Evolutionary conservation across 31 red algal genomes (phyloP).

Genomic region (Odonthalia washingtoniensis): DNA sequence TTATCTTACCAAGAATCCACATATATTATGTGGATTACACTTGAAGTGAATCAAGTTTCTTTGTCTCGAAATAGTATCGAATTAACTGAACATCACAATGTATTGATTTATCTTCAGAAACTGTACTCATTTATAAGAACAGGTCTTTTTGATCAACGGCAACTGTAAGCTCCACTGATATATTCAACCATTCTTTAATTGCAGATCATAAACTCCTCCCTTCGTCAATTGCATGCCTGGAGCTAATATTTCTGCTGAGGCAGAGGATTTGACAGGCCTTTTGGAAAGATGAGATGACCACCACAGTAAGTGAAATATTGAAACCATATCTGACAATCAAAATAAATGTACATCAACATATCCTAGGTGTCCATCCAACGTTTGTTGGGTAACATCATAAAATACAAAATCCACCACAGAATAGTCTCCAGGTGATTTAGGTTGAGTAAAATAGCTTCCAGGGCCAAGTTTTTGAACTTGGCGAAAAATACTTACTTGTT

Average conservation of each 20-base stretch:
- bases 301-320: not conserved
- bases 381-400: not conserved
- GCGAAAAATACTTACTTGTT: not conserved
- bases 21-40: not conserved
- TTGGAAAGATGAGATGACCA: not conserved
- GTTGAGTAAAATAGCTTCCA: not conserved
- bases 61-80: no score
- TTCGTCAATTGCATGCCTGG: constrained; percentile 22
- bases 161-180: no score
- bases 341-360: not conserved
- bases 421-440: not conserved
- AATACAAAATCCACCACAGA: not conserved
- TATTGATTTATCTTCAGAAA: no score
- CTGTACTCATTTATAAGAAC: no score
- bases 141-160: no score
- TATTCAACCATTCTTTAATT: no score
- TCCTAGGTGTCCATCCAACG: not conserved
- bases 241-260: constrained; percentile 29
- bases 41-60: not conserved
- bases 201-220: no score
- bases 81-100: no score
- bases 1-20: no score
- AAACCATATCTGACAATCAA: not conserved
- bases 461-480: not conserved
- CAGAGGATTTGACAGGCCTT: constrained; percentile 3